Percentiles rank a stretch among this genome's conserved stretches.
These are phyloP conservation scores for Kwoniella botswanensis DNA, from an alignment of 768 basidiomycete genomes.

Conservation along the genomic window DNA sequence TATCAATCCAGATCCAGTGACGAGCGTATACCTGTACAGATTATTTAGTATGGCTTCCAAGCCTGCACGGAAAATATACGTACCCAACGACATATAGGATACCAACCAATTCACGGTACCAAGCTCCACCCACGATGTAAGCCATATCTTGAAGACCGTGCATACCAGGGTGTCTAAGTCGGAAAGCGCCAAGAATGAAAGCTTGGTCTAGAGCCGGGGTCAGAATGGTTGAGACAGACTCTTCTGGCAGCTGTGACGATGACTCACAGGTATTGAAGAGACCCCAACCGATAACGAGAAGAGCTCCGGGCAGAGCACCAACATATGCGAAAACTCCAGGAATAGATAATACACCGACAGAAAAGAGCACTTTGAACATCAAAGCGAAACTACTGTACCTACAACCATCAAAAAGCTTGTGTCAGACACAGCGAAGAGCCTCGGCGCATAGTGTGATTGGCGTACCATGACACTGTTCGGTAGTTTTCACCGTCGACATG, in stretches of 20 bases:
- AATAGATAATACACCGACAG: slow-evolving; percentile 23
- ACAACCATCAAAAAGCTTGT: background rate
- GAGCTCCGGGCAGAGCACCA: slow-evolving; percentile 18
- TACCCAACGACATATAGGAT: slow-evolving; percentile 21
- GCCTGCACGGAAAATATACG: no score
- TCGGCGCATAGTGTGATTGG: no score
- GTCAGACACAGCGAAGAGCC: no score
- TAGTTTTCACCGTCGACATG: slow-evolving; percentile 21
- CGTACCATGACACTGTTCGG: slow-evolving; percentile 26
- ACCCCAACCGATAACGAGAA: slow-evolving; percentile 24
- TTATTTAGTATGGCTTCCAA: no score
- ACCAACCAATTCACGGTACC: slow-evolving; percentile 24
- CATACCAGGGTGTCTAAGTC: slow-evolving; percentile 23
- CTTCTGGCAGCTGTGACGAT: background rate
- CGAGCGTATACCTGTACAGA: slow-evolving; percentile 13
- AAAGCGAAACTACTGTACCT: slow-evolving; percentile 25
- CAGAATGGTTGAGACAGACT: background rate
- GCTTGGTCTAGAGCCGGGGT: background rate
- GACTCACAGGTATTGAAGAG: slow-evolving; percentile 21
- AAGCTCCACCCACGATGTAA: slow-evolving; percentile 16
- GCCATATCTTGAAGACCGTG: slow-evolving; percentile 28
- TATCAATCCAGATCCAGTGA: slow-evolving; percentile 21
- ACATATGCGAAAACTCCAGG: slow-evolving; percentile 25
- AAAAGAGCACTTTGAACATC: slow-evolving; percentile 28
- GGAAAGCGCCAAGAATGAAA: slow-evolving; percentile 23